Percentiles rank a stretch among this genome's conserved stretches.
These are phyloP conservation scores for Leishmania martiniquensis DNA, from an alignment of 208 protist genomes.

Conservation along the genomic window DNA sequence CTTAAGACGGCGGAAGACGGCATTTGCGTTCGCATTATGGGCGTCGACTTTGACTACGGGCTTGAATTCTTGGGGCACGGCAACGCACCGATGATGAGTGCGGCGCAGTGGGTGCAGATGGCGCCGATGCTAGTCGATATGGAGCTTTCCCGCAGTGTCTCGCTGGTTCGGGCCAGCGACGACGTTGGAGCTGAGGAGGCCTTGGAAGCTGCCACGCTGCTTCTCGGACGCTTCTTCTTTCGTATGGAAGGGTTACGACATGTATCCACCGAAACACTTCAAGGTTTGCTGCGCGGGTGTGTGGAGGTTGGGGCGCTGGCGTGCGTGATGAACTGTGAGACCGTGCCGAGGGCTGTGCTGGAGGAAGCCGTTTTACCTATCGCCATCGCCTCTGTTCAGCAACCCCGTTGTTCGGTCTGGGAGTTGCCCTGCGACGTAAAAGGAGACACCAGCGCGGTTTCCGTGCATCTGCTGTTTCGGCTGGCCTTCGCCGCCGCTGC, in stretches of 20 bases:
- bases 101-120: slow-evolving; percentile 29
- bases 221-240: slow-evolving; percentile 69
- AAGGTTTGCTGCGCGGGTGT: slow-evolving; percentile 56
- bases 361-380: slow-evolving; percentile 19
- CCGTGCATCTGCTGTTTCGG: slow-evolving; percentile 34
- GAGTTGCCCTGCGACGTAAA: slow-evolving; percentile 13
- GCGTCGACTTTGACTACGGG: slow-evolving; percentile 64
- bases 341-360: slow-evolving; percentile 23
- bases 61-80: slow-evolving; percentile 86
- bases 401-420: slow-evolving; percentile 18
- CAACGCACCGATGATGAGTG: slow-evolving; percentile 44
- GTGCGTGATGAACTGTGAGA: slow-evolving; percentile 64
- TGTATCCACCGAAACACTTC: slow-evolving; percentile 40
- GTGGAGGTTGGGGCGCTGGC: slow-evolving; percentile 65
- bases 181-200: slow-evolving; percentile 18
- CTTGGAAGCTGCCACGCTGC: slow-evolving; percentile 22
- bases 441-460: slow-evolving; percentile 2
- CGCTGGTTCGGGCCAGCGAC: slow-evolving; percentile 33
- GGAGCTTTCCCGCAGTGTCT: slow-evolving; percentile 23
- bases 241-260: slow-evolving; percentile 52
- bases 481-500: slow-evolving; percentile 9
- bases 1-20: slow-evolving; percentile 42
- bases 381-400: slow-evolving; percentile 9
- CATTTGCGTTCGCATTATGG: slow-evolving; percentile 62
- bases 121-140: slow-evolving; percentile 20